Evolutionary conservation across 208 protist species (phyloP), one percentile per base, ranked within the genome.

Genomic region (Angomonas ambiguus): DNA sequence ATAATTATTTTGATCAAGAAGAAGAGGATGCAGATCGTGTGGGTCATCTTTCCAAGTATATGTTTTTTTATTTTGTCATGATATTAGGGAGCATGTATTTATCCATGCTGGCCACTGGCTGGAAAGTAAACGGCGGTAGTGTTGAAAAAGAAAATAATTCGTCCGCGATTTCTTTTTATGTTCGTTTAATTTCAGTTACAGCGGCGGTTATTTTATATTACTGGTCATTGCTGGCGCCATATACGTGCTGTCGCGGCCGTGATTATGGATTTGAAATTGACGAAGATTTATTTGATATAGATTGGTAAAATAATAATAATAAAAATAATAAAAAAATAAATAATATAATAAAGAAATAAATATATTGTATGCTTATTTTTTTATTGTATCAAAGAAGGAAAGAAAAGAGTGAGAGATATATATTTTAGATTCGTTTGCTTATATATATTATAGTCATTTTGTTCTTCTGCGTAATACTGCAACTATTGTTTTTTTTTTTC

Each of bases 61-160:
- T 93, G 62, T 97, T 95, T 67, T 97, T 98, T 76, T 93, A 98
- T 79, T 67, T 88, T 32, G 88, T 92, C 24, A 97, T 98, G 90
- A 88, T 95, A 38, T 69, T 97, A 25, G 95, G 94, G 63, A 84
- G 82, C 28, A 97, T 98, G 94, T 98, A 97, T 66, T 62, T 97
- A 20, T 87, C 85, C 27, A 97, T 97, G 92, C 83, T 98, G 16
- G 77, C 91, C 11, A 97, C 88, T 28, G 84, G 86, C 31, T 98
- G 96, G 96, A 79, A 90, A 62, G 88, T 97, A 27, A 88, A 89
- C 64, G 79, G 81, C 32, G 67, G 64, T 10, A 87, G 79, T 24
- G 73, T 88, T 25, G 72, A 73, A 2, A 62, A 66, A n/a, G 34
- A 82, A 45, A 13, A 73, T 33, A 75, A 62, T 31, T 89, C 80